These are phyloP conservation scores for Claviceps quebecensis DNA, from an alignment of 2,329 filamentous ascomycete genomes.

Conservation along the genomic window DNA sequence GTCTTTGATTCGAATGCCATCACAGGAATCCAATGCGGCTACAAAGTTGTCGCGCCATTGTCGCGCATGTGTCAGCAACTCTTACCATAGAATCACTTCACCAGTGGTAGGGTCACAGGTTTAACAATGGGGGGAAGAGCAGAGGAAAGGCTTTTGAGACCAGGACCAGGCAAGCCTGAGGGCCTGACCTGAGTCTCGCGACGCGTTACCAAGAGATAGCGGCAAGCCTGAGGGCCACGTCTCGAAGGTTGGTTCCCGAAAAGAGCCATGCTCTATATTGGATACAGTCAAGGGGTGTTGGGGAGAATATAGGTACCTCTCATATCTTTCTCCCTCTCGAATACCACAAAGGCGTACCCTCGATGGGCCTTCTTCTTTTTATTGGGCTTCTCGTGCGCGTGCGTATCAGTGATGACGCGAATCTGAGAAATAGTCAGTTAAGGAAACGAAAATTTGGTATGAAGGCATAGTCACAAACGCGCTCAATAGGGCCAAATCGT, in stretches of 20 bases:
- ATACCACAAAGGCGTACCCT: conserved; percentile 94
- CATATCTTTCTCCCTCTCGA: conserved; percentile 96
- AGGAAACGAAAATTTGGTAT: not conserved
- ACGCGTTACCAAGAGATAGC: conserved; percentile 22
- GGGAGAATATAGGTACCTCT: conserved; percentile 61
- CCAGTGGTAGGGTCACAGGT: conserved; percentile 1
- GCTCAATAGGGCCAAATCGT: conserved; percentile 85
- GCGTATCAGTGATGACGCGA: conserved; percentile 69
- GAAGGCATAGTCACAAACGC: conserved; percentile 38
- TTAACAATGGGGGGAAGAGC: conserved; percentile 1
- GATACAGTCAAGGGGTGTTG: conserved; percentile 4
- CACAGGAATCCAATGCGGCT: conserved; percentile 79
- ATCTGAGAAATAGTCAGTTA: conserved; percentile 40
- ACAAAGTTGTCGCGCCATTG: conserved; percentile 40
- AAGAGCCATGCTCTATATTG: conserved; percentile 3
- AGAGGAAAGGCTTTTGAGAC: conserved; percentile 19
- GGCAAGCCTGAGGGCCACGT: conserved; percentile 30
- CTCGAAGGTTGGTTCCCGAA: conserved; percentile 15
- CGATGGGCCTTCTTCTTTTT: conserved; percentile 72
- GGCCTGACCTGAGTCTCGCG: conserved; percentile 34
- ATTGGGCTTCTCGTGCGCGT: conserved; percentile 52
- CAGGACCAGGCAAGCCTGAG: conserved; percentile 40
- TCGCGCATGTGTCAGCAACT: conserved; percentile 51
- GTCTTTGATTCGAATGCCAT: conserved; percentile 87
- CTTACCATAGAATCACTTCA: conserved; percentile 33